A percentile compares a stretch with the other conserved stretches of the same genome.
Evolutionary conservation across 192 early-diverging fungal genomes (phyloP).

Genomic region (Diversispora eburnea): DNA sequence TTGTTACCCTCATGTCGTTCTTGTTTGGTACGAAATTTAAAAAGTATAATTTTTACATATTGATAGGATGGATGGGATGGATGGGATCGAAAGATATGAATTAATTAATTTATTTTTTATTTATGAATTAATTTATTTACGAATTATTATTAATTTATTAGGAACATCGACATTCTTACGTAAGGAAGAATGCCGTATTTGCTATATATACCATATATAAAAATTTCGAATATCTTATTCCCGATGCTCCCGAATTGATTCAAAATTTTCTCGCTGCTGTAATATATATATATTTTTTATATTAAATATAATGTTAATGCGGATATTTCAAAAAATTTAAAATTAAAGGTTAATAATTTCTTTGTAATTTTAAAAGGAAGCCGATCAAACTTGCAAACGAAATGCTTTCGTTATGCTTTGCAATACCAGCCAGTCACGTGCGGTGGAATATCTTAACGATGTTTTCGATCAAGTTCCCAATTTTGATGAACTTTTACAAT

Average conservation of each 20-base stretch:
- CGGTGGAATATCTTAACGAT: constrained; percentile 81
- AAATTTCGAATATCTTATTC: constrained; percentile 86
- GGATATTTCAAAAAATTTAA: no score
- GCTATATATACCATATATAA: constrained; percentile 90
- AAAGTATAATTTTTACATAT: neutral
- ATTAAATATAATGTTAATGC: neutral
- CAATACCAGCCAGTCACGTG: constrained; percentile 68
- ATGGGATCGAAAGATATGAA: no score
- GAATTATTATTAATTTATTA: constrained; percentile 30
- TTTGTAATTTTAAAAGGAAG: constrained; percentile 58
- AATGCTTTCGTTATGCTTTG: constrained; percentile 94
- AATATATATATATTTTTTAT: constrained; percentile 25
- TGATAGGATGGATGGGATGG: no score
- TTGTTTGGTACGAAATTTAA: constrained; percentile 63
- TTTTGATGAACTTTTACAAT: constrained; percentile 91
- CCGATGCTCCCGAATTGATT: constrained; percentile 92
- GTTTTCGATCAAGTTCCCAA: constrained; percentile 68
- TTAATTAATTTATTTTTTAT: neutral
- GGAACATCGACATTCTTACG: constrained; percentile 96
- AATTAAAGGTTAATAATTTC: neutral
- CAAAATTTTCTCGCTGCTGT: constrained; percentile 58
- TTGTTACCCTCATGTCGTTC: constrained; percentile 81
- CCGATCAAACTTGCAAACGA: constrained; percentile 87
- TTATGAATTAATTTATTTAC: constrained; percentile 18
- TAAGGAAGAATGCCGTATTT: constrained; percentile 95